A percentile compares a stretch with the other conserved stretches of the same genome.
phyloP scores from a whole-genome alignment of 1,139 yeast species.

The Arxiozyma bovina region DNA sequence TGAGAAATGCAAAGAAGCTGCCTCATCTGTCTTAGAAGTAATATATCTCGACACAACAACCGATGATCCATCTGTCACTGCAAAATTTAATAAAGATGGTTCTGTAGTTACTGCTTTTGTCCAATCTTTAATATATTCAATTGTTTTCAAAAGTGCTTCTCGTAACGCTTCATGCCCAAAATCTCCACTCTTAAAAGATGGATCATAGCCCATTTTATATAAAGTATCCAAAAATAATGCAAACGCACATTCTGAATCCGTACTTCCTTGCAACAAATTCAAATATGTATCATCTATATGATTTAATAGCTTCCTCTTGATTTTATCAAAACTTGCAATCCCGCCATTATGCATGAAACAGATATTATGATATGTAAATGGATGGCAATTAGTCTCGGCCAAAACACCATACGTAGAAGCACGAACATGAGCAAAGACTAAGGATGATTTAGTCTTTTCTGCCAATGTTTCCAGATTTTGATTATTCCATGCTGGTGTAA shows the following conservation, averaged over 20 bases:
- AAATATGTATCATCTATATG: conserved; percentile 76
- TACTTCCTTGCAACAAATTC: conserved; percentile 76
- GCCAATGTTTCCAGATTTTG: conserved; percentile 78
- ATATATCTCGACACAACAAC: conserved; percentile 84
- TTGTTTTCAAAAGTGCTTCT: conserved; percentile 62
- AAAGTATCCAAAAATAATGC: conserved; percentile 78
- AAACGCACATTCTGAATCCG: conserved; percentile 93
- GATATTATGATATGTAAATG: conserved; percentile 73
- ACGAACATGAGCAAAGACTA: conserved; percentile 91
- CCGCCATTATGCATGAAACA: conserved; percentile 99
- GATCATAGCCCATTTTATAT: conserved; percentile 66
- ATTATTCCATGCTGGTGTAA: conserved; percentile 97
- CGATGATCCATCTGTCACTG: conserved; percentile 88
- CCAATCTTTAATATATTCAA: conserved; percentile 68
- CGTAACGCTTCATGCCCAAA: conserved; percentile 55
- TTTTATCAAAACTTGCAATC: conserved; percentile 58
- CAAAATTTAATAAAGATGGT: conserved; percentile 85
- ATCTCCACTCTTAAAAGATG: conserved; percentile 38
- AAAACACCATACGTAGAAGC: conserved; percentile 94
- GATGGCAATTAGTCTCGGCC: conserved; percentile 93
- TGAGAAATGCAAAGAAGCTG: conserved; percentile 90
- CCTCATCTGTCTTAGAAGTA: conserved; percentile 84
- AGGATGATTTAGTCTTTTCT: conserved; percentile 70
- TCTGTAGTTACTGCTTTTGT: conserved; percentile 38
- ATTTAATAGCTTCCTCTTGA: conserved; percentile 63